Base-by-base conservation (phyloP, 2,329 filamentous ascomycete species). In the Aspergillus sp. region DNA sequence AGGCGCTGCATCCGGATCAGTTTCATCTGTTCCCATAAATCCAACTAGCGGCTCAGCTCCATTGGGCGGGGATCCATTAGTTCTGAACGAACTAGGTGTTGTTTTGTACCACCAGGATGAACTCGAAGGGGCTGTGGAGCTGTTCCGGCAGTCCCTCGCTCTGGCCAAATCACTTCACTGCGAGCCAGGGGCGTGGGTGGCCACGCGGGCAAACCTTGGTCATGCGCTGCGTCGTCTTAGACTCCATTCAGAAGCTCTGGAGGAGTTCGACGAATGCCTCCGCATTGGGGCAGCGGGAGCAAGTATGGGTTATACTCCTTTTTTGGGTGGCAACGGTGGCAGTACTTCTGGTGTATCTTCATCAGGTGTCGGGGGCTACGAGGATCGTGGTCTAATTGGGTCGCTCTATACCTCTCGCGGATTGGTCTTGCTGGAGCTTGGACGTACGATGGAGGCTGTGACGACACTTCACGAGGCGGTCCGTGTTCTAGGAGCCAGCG, bases 51-150 rank as follows among this genome's bases (percentile, higher is more conserved):
- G 57, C 10, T 52, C 56, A 2, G 55, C 59, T 1, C 54, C 60
- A 1, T 49, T 68, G 7, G 67, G 70, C 0, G 72, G 72, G 4
- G 93, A 98, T 59, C 93, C 93, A 0, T 72, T 97, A 5, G 81
- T 98, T 3, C 77, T 98, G 47, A 98, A 98, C 65, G 93, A 98
- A 71, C 85, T 97, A 72, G 94, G 91, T 3, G 84, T 97, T 3
- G 90, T 96, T n/a, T 85, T 89, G 55, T 98, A 95, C 63, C 90
- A 97, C 65, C 89, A 96, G 64, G 84, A 88, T 57, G 81, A 86
- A 44, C 80, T 89, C 5, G 77, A 82, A 50, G 83, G 86, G 20
- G 89, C 93, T 0, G 82, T 88, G 7, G 78, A 82, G 25, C 81
- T 90, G 53, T 97, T 98, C 66, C 77, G 78, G 6, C 81, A 84